Evolutionary conservation across 2,329 filamentous ascomycete genomes (phyloP).

Genomic region (Talaromyces albobiverticillius): DNA sequence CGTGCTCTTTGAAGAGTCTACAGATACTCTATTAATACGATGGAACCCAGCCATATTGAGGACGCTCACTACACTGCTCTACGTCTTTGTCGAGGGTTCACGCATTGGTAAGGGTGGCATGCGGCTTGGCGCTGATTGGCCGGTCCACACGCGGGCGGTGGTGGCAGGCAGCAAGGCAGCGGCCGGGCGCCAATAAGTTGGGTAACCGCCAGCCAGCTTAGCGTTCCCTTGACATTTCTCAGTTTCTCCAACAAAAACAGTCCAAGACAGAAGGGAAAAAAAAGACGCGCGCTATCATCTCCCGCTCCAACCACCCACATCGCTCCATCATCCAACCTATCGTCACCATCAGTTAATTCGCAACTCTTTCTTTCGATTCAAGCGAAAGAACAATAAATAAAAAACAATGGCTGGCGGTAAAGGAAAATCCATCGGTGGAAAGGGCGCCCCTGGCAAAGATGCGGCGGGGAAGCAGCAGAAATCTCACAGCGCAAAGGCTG

Average conservation of each 20-base stretch:
- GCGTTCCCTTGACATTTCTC: not conserved
- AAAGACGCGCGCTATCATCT: conserved; percentile 6
- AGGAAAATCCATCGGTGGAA: conserved; percentile 88
- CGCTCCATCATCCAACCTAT: conserved; percentile 5
- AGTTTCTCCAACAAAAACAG: conserved; percentile 1
- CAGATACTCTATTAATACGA: too few species aligned
- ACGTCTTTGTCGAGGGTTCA: not conserved
- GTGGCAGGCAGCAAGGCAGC: not conserved
- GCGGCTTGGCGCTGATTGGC: conserved; percentile 8
- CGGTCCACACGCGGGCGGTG: not conserved
- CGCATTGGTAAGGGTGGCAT: not conserved
- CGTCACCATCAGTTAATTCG: conserved; percentile 10
- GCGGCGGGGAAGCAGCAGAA: conserved; percentile 86
- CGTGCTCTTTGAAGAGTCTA: not conserved
- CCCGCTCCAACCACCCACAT: not conserved
- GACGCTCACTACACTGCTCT: not conserved
- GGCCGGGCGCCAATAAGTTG: not conserved
- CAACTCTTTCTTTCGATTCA: not conserved
- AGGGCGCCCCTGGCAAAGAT: conserved; percentile 76
- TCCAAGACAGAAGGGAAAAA: not conserved
- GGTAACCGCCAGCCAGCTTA: conserved; percentile 1
- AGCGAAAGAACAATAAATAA: not conserved
- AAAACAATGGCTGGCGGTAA: conserved; percentile 75
- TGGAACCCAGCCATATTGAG: not conserved
- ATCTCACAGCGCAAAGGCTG: conserved; percentile 88